Conservation (phyloP, 2,329 filamentous ascomycete genomes). For the Lachnellula cervina region DNA sequence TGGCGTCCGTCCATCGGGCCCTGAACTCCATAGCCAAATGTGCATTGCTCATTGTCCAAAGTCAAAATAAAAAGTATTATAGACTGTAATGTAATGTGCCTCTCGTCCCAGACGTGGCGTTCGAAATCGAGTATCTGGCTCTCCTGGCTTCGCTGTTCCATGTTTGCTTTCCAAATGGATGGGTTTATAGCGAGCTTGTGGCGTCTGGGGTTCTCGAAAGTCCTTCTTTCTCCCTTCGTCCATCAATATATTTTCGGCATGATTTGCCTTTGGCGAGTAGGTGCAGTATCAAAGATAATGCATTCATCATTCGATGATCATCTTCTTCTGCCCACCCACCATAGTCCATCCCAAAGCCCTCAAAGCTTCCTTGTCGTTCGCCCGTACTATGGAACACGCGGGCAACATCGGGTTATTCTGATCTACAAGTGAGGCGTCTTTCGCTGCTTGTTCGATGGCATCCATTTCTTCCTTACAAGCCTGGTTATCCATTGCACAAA, state of each 20-base stretch:
- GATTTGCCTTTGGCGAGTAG: not conserved
- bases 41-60: not conserved
- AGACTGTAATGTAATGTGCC: not conserved
- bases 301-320: conserved; percentile 53
- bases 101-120: not conserved
- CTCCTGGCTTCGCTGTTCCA: not conserved
- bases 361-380: conserved; percentile 64
- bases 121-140: not conserved
- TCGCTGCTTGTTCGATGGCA: conserved; percentile 91
- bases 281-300: not conserved
- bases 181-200: not conserved
- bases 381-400: conserved; percentile 73
- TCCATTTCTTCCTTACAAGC: conserved; percentile 99
- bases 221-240: not conserved
- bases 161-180: not conserved
- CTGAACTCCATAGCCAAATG: not conserved
- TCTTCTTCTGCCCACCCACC: conserved; percentile 61
- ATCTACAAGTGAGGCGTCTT: conserved; percentile 83
- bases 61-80: not conserved
- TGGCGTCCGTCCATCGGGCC: not conserved
- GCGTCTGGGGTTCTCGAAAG: not conserved
- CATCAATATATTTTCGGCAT: not conserved
- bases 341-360: conserved; percentile 58
- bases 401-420: conserved; percentile 92
- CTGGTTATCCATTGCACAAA: conserved; percentile 91